Conservation (phyloP, 148 eudicot genomes). For the Chenopodium suecicum region DNA sequence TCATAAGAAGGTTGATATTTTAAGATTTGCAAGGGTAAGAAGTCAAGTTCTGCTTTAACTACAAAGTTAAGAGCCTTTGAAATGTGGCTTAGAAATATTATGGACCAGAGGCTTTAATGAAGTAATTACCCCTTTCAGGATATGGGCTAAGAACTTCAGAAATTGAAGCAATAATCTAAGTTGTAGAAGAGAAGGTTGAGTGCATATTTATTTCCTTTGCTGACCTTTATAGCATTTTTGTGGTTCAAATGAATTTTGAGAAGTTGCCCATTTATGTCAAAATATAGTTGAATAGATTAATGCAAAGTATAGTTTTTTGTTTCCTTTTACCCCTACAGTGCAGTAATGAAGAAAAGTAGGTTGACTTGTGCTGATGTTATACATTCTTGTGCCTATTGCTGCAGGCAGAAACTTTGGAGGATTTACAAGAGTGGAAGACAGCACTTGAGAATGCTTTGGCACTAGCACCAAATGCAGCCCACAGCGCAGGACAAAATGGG, state of each 20-base stretch:
- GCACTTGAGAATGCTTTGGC: conserved; percentile 91
- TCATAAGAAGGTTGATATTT: background rate
- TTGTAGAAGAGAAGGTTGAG: background rate
- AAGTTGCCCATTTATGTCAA: background rate
- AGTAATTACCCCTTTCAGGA: background rate
- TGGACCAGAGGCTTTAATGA: background rate
- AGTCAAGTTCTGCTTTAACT: background rate
- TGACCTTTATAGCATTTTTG: background rate
- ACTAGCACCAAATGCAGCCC: conserved; percentile 74
- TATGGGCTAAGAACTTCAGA: background rate
- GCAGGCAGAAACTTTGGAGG: conserved; percentile 92
- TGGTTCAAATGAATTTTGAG: background rate
- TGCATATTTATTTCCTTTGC: background rate
- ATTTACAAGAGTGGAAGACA: conserved; percentile 81
- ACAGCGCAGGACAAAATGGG: conserved; percentile 61
- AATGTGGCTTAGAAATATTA: background rate
- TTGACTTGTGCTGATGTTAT: background rate
- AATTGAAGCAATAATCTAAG: background rate
- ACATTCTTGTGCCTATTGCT: conserved; percentile 13
- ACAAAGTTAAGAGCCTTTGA: background rate
- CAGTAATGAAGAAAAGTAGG: background rate
- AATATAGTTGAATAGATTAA: background rate
- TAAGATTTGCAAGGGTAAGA: background rate
- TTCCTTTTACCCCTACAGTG: background rate
- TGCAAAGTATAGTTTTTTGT: background rate